Conservation (phyloP, 2,329 filamentous ascomycete species). For the Penicillium sp. region DNA sequence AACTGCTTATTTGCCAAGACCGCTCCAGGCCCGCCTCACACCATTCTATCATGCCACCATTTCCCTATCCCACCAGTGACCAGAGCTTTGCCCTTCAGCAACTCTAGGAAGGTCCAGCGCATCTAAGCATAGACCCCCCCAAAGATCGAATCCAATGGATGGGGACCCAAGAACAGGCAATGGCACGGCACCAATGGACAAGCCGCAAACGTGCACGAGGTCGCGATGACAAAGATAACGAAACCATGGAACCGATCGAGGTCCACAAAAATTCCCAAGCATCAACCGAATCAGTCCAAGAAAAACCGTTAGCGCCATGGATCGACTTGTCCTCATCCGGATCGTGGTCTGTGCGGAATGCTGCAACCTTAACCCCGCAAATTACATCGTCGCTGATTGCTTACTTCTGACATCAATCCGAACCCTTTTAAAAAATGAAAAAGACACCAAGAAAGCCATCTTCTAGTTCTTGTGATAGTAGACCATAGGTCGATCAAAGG, state of each 20-base stretch:
- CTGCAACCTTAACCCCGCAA: slow-evolving; percentile 31
- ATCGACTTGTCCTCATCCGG: slow-evolving; percentile 3
- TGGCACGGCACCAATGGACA: slow-evolving; percentile 10
- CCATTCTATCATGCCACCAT: not conserved
- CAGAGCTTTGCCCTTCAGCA: not conserved
- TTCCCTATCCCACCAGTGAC: too few species aligned
- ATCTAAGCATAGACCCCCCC: not conserved
- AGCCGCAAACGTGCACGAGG: slow-evolving; percentile 13
- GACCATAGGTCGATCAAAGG: too few species aligned
- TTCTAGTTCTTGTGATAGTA: too few species aligned
- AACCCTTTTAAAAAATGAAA: too few species aligned
- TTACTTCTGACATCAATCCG: too few species aligned
- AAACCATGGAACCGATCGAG: not conserved
- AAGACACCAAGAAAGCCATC: too few species aligned
- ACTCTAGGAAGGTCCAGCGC: not conserved
- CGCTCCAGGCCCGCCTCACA: not conserved
- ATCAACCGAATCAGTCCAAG: not conserved
- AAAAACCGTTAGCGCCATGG: not conserved
- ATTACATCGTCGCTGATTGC: not conserved
- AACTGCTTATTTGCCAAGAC: not conserved
- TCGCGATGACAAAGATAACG: not conserved
- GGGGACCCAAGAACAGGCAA: not conserved
- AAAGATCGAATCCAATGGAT: not conserved
- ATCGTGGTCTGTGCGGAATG: slow-evolving; percentile 9
- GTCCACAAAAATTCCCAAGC: not conserved